Evolutionary conservation across 208 protist genomes (phyloP).

Genomic region (Trypanosoma grayi): DNA sequence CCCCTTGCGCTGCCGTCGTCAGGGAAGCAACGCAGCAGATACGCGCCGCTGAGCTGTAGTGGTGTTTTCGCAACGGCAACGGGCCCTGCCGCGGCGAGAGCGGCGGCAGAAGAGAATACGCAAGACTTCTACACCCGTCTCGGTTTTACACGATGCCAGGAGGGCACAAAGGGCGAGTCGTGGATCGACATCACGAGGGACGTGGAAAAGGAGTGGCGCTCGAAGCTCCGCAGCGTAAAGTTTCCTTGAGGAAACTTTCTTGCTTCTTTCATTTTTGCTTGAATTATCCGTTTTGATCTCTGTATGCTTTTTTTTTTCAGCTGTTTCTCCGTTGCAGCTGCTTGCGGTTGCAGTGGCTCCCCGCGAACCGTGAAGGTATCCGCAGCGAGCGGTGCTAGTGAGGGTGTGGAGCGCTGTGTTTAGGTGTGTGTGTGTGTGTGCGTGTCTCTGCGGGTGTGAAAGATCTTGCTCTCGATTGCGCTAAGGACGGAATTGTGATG

Average conservation of each 20-base stretch:
- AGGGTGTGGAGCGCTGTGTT: no score
- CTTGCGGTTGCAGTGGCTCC: not conserved
- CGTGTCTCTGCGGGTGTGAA: no score
- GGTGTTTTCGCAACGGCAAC: not conserved
- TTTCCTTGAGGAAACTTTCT: not conserved
- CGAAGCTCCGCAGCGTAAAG: slow-evolving; percentile 2
- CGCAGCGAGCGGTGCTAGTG: no score
- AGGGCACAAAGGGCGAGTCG: not conserved
- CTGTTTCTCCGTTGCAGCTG: not conserved
- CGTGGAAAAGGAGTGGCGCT: slow-evolving; percentile 10
- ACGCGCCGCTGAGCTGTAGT: slow-evolving; percentile 2
- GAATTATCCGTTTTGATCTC: no score
- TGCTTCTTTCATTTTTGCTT: not conserved
- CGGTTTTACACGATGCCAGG: slow-evolving; percentile 2
- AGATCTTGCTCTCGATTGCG: no score
- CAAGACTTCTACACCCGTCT: not conserved
- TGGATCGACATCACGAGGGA: slow-evolving; percentile 5
- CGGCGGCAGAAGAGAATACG: not conserved
- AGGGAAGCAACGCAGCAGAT: not conserved
- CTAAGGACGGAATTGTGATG: no score
- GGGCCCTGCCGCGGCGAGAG: not conserved
- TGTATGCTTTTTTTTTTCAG: not conserved
- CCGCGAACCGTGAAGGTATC: no score
- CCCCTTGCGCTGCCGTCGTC: slow-evolving; percentile 1
- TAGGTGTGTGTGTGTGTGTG: no score